Conservation (phyloP, 768 basidiomycete species). For the Serendipita vermifera region DNA sequence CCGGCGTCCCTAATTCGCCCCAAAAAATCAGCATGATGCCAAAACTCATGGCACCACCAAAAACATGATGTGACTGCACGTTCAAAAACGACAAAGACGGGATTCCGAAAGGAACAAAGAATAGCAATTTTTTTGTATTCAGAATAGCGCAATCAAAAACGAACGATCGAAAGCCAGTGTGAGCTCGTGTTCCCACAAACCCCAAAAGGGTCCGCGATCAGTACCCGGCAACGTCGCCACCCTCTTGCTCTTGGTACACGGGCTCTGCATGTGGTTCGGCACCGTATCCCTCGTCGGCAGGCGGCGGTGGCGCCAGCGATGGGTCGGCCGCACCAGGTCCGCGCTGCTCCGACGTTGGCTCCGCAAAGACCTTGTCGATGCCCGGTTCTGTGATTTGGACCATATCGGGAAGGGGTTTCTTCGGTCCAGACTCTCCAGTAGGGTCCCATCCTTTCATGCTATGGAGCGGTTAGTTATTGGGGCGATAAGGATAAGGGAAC, state of each 20-base stretch:
- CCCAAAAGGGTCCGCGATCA: not conserved
- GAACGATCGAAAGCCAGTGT: no score
- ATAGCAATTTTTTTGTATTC: no score
- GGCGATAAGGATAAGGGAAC: not conserved
- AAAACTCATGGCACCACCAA: no score
- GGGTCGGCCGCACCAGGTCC: constrained; percentile 30
- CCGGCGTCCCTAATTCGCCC: no score
- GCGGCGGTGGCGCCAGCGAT: not conserved
- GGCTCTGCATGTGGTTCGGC: not conserved
- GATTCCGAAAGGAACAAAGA: no score
- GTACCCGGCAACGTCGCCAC: not conserved
- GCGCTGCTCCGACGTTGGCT: constrained; percentile 81
- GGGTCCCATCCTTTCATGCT: constrained; percentile 98
- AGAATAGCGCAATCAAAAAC: no score
- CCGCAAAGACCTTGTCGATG: constrained; percentile 77
- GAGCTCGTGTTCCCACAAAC: no score
- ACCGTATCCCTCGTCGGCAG: not conserved
- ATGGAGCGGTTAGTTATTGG: constrained; percentile 14
- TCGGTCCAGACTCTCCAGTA: constrained; percentile 76
- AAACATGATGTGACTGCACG: no score
- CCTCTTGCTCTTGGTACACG: not conserved
- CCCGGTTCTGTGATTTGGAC: constrained; percentile 84
- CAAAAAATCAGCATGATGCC: no score
- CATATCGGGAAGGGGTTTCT: constrained; percentile 88
- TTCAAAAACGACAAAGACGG: no score